phyloP scores from a whole-genome alignment of 2,329 filamentous ascomycete genomes.

The Byssochlamys sp. region DNA sequence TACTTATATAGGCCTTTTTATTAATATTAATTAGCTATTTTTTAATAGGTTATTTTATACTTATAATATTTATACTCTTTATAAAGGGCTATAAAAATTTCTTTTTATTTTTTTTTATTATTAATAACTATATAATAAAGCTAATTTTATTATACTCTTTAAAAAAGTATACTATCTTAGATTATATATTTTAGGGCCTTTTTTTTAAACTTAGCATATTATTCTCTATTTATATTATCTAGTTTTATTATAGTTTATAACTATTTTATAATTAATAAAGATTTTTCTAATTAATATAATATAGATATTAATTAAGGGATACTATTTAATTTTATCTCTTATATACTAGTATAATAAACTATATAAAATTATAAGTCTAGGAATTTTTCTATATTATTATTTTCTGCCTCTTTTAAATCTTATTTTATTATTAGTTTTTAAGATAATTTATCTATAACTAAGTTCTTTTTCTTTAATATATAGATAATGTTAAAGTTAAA shows the following conservation, averaged over 20 bases:
- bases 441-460: neutral
- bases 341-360: neutral
- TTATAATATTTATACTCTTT: neutral
- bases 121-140: neutral
- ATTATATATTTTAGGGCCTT: neutral
- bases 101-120: neutral
- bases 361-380: neutral
- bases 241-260: neutral
- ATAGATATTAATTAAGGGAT: neutral
- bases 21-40: neutral
- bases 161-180: neutral
- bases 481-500: neutral
- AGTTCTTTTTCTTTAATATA: neutral
- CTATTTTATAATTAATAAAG: neutral
- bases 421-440: neutral
- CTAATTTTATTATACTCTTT: neutral
- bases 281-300: neutral
- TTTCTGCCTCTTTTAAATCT: neutral
- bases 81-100: neutral
- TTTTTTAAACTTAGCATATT: neutral
- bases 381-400: neutral
- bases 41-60: neutral
- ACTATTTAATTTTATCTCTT: neutral
- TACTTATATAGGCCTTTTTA: neutral
- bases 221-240: neutral